Percentiles rank a stretch among this genome's conserved stretches.
Conservation (phyloP, 177 flowering plant genomes). For the Vitis hybrid region DNA sequence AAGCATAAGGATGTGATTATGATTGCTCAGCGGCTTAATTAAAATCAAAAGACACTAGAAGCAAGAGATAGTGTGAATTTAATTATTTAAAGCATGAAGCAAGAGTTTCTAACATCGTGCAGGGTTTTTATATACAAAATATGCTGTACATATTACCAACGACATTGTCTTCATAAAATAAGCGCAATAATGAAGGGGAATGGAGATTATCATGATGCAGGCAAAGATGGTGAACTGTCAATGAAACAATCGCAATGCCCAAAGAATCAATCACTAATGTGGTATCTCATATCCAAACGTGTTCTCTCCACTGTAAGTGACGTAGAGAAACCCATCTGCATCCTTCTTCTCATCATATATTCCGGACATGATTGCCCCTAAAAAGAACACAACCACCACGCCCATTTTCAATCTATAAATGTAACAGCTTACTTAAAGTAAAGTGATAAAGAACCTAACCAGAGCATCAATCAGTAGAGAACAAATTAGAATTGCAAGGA, state of each 20-base stretch:
- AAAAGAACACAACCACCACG: slow-evolving; percentile 1
- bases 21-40: neutral
- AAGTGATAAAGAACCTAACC: neutral
- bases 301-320: slow-evolving; percentile 92
- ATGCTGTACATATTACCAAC: slow-evolving; percentile 27
- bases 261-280: slow-evolving; percentile 12
- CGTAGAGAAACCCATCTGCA: slow-evolving; percentile 86
- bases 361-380: slow-evolving; percentile 75
- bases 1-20: too few relatives aligned
- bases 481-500: neutral
- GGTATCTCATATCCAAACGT: slow-evolving; percentile 50
- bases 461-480: neutral
- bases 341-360: slow-evolving; percentile 86
- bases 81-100: slow-evolving; percentile 1
- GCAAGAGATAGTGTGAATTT: neutral
- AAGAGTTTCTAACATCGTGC: neutral
- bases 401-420: neutral
- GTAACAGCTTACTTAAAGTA: neutral
- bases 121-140: slow-evolving; percentile 19
- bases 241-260: neutral
- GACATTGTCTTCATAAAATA: slow-evolving; percentile 5
- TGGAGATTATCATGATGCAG: neutral
- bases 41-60: neutral
- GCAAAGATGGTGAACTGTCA: neutral
- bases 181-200: slow-evolving; percentile 1